These are phyloP conservation scores for Colletotrichum echinochloae DNA, from an alignment of 2,329 filamentous ascomycete genomes.

Conservation along the genomic window DNA sequence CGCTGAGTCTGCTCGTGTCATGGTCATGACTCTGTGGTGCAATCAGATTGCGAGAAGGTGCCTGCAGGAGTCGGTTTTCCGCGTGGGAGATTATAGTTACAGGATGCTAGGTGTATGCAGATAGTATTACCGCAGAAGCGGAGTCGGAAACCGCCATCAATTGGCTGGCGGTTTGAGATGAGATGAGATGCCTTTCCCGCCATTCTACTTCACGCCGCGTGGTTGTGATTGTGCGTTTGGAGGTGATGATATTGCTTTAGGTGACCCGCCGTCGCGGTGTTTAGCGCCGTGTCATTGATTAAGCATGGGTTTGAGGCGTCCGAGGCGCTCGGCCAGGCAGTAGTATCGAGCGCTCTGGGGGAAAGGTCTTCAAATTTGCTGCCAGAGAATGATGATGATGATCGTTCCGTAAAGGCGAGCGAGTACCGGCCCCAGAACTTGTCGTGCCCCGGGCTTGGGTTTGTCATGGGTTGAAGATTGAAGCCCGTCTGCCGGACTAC, in stretches of 20 bases:
- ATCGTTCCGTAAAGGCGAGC: too few relatives aligned
- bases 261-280: too few relatives aligned
- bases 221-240: neutral
- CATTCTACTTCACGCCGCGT: neutral
- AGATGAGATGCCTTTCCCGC: neutral
- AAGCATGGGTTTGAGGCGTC: conserved; percentile 18
- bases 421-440: too few relatives aligned
- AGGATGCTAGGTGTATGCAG: too few relatives aligned
- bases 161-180: neutral
- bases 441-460: too few relatives aligned
- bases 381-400: neutral
- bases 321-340: conserved; percentile 5
- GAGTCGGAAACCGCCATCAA: conserved; percentile 11
- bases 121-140: too few relatives aligned
- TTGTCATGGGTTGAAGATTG: too few relatives aligned
- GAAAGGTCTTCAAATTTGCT: neutral
- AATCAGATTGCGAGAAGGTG: conserved; percentile 21
- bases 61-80: conserved; percentile 20
- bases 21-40: conserved; percentile 12
- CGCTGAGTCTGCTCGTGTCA: conserved; percentile 2
- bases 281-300: neutral
- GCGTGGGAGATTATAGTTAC: too few relatives aligned
- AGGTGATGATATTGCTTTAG: conserved; percentile 21
- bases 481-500: too few relatives aligned
- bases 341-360: neutral